Conservation (phyloP, 306 rosid species). For the Quercus robur region DNA sequence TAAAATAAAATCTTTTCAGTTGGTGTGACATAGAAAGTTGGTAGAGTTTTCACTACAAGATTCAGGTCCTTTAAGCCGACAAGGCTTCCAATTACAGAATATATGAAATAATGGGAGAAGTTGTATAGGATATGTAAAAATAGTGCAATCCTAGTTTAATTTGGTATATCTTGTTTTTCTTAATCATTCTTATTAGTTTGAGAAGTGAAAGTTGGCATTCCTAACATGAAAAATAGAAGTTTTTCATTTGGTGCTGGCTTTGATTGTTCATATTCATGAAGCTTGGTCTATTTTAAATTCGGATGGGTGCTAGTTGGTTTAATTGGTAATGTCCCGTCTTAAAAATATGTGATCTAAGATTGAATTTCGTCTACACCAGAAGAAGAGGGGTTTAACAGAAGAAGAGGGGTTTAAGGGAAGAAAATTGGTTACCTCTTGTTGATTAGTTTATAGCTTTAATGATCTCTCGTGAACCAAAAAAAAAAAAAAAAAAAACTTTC, state of each 20-base stretch:
- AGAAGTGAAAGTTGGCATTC: background rate
- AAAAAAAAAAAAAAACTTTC: no score
- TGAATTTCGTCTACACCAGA: no score
- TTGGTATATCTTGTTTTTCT: background rate
- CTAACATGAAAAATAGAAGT: background rate
- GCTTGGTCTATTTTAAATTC: background rate
- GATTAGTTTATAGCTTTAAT: no score
- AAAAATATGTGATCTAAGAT: background rate
- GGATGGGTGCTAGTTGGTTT: background rate
- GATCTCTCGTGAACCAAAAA: no score
- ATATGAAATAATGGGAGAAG: constrained; percentile 27
- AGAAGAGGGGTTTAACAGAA: no score
- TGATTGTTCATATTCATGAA: background rate
- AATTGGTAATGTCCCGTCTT: background rate
- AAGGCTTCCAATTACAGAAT: constrained; percentile 17
- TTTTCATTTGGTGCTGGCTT: background rate
- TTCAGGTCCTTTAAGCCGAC: constrained; percentile 25
- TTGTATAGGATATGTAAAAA: constrained; percentile 30
- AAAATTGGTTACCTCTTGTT: no score
- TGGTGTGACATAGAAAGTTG: constrained; percentile 21
- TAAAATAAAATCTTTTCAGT: constrained; percentile 9
- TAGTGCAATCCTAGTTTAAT: constrained; percentile 14
- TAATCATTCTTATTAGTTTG: background rate
- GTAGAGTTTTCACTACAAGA: constrained; percentile 18
- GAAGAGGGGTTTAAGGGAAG: no score